Percentiles rank a stretch among this genome's conserved stretches.
Evolutionary conservation across 2,329 filamentous ascomycete genomes (phyloP).

Genomic region (Epichloe sibirici): DNA sequence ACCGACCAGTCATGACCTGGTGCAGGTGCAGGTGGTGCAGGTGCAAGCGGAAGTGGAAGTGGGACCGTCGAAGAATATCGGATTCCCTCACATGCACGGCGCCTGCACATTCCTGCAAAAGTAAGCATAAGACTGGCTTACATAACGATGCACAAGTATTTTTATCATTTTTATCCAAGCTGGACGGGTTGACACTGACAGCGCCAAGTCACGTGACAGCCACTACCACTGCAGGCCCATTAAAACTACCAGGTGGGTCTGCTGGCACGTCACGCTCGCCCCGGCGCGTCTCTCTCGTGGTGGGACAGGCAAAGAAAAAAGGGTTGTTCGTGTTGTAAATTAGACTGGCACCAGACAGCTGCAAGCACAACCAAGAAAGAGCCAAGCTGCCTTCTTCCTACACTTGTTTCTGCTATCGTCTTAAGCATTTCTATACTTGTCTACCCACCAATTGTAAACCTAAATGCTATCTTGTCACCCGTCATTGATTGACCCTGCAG

Average conservation of each 20-base stretch:
- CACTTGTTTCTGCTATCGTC: neutral
- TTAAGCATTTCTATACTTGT: neutral
- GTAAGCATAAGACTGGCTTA: too few species aligned
- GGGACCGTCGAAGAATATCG: neutral
- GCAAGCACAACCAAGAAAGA: neutral
- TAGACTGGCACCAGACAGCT: neutral
- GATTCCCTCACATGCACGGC: neutral
- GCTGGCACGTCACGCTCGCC: conserved; percentile 25
- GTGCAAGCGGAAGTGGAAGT: neutral
- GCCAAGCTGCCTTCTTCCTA: neutral
- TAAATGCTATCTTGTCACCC: neutral
- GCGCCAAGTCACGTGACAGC: conserved; percentile 18
- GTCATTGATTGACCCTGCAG: neutral
- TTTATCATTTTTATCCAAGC: too few species aligned
- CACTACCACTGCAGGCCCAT: neutral
- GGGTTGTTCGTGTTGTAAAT: neutral
- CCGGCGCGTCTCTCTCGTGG: conserved; percentile 18
- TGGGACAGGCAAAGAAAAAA: neutral
- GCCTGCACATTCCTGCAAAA: too few species aligned
- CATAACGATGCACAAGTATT: neutral
- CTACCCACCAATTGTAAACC: neutral
- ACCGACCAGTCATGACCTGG: too few species aligned
- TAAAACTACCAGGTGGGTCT: conserved; percentile 16
- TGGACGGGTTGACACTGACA: neutral
- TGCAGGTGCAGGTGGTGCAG: too few species aligned